Evolutionary conservation across 768 basidiomycete genomes (phyloP).

Genomic region (Mrakia gelida): DNA sequence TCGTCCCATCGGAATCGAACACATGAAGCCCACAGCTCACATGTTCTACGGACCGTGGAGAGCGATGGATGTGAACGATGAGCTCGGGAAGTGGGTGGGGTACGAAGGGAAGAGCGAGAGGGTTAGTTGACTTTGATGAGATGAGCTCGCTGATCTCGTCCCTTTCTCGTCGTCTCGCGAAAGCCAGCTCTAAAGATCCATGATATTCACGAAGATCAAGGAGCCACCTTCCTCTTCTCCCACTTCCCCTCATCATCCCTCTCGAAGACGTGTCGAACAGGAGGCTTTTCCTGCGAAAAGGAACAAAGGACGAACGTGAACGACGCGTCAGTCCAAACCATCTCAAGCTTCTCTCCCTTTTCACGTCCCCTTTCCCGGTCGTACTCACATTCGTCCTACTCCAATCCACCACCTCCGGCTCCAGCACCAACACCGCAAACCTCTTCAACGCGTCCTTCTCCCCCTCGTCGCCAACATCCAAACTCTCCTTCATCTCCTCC

Average conservation of each 20-base stretch:
- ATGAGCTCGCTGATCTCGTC: no score
- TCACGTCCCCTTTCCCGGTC: background rate
- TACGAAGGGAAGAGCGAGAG: background rate
- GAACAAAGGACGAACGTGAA: background rate
- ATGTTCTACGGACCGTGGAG: background rate
- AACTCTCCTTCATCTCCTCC: constrained; percentile 8
- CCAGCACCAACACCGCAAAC: constrained; percentile 11
- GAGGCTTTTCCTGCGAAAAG: background rate
- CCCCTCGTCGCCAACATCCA: constrained; percentile 8
- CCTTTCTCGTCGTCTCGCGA: no score
- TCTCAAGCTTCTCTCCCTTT: background rate
- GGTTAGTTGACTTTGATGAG: background rate
- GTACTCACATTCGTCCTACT: constrained; percentile 7
- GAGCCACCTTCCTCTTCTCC: background rate
- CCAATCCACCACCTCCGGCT: constrained; percentile 9
- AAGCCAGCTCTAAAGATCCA: no score
- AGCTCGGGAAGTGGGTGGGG: background rate
- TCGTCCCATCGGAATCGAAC: background rate
- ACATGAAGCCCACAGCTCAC: background rate
- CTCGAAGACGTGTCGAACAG: background rate
- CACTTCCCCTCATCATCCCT: background rate
- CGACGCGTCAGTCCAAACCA: background rate
- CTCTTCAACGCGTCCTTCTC: constrained; percentile 10
- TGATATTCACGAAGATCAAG: no score
- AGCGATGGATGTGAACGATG: background rate